phyloP scores from a whole-genome alignment of 495 filamentous ascomycete species.

The Delitschia confertaspora region DNA sequence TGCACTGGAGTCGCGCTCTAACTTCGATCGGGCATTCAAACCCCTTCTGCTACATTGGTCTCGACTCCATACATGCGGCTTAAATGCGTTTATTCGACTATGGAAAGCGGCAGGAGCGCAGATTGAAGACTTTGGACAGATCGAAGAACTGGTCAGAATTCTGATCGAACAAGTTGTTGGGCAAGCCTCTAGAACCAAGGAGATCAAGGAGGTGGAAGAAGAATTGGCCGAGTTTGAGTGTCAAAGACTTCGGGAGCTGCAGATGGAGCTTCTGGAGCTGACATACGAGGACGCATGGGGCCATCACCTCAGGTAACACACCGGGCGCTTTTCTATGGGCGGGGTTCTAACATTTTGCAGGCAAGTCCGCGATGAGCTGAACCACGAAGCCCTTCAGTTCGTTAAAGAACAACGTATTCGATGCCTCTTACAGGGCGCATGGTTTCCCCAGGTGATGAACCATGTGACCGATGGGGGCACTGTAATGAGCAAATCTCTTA shows the following conservation, averaged over 20 bases:
- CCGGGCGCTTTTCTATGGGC: too few species aligned
- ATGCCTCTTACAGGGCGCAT: slow-evolving; percentile 80
- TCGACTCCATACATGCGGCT: slow-evolving; percentile 75
- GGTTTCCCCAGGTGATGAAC: slow-evolving; percentile 61
- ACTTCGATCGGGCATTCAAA: slow-evolving; percentile 78
- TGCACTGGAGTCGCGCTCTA: slow-evolving; percentile 63
- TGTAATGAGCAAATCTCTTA: slow-evolving; percentile 35
- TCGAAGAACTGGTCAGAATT: slow-evolving; percentile 81
- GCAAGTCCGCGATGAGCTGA: slow-evolving; percentile 86
- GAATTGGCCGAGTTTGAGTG: slow-evolving; percentile 79
- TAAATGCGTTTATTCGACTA: slow-evolving; percentile 84
- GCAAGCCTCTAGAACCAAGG: slow-evolving; percentile 69
- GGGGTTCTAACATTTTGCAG: slow-evolving; percentile 31
- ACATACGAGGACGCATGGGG: slow-evolving; percentile 94
- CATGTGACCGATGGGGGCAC: slow-evolving; percentile 36
- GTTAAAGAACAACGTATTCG: slow-evolving; percentile 93
- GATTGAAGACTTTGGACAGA: slow-evolving; percentile 79
- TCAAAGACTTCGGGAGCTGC: slow-evolving; percentile 66
- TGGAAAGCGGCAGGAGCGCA: slow-evolving; percentile 86
- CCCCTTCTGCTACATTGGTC: slow-evolving; percentile 92
- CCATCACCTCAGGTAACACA: slow-evolving; percentile 56
- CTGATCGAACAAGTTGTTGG: slow-evolving; percentile 89
- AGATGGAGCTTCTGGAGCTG: slow-evolving; percentile 87
- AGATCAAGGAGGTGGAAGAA: slow-evolving; percentile 81
- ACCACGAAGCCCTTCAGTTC: slow-evolving; percentile 87